Conservation (phyloP, 202 grass and related monocot genomes). For the Panicum hallii region DNA sequence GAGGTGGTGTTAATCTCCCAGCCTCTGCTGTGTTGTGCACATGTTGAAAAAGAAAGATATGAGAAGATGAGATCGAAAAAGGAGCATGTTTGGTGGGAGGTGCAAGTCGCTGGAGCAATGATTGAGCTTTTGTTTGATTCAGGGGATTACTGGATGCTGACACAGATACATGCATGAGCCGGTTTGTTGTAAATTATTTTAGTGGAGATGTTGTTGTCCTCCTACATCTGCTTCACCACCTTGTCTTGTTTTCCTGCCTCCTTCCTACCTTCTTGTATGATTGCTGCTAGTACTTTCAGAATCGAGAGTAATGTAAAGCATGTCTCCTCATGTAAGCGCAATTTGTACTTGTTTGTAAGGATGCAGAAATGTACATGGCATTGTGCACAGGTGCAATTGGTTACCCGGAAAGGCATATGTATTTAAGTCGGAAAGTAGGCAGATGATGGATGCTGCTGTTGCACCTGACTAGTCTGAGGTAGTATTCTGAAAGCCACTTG, state of each 20-base stretch:
- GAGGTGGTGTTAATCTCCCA: neutral
- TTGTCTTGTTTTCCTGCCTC: slow-evolving; percentile 41
- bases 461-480: neutral
- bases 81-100: slow-evolving; percentile 50
- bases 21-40: slow-evolving; percentile 4
- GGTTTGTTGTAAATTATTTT: slow-evolving; percentile 38
- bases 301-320: slow-evolving; percentile 8
- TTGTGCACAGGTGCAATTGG: neutral
- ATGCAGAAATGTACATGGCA: slow-evolving; percentile 9
- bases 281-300: slow-evolving; percentile 17
- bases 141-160: slow-evolving; percentile 53
- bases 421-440: slow-evolving; percentile 6
- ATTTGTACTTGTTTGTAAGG: slow-evolving; percentile 40
- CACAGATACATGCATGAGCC: slow-evolving; percentile 43
- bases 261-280: slow-evolving; percentile 49
- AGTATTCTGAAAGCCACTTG: neutral
- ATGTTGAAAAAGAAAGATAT: slow-evolving; percentile 20
- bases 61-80: slow-evolving; percentile 5
- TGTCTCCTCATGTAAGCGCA: slow-evolving; percentile 30
- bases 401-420: neutral
- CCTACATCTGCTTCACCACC: slow-evolving; percentile 24
- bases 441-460: slow-evolving; percentile 24
- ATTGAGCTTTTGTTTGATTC: slow-evolving; percentile 53
- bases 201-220: slow-evolving; percentile 16
- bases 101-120: slow-evolving; percentile 44